These are phyloP conservation scores for Quercus suber DNA, from an alignment of 306 rosid genomes.

Conservation along the genomic window DNA sequence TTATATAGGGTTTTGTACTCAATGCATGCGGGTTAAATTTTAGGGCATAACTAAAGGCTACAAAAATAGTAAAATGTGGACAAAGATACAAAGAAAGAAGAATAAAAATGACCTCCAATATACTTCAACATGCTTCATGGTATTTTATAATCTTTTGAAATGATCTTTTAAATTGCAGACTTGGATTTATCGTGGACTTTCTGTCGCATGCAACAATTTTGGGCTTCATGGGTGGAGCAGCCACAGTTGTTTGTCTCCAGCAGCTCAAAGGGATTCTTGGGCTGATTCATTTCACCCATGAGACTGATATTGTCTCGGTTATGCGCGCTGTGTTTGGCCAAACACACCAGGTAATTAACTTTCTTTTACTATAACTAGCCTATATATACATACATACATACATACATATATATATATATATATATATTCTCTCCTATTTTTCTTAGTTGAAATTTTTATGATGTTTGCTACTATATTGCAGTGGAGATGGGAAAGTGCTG, in stretches of 20 bases:
- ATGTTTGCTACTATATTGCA: background rate
- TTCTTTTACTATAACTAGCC: background rate
- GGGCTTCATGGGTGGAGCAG: slow-evolving; percentile 99
- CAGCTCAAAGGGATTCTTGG: slow-evolving; percentile 86
- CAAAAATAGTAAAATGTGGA: background rate
- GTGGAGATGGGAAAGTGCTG: slow-evolving; percentile 62
- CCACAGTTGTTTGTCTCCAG: slow-evolving; percentile 81
- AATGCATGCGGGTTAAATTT: background rate
- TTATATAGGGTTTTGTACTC: background rate
- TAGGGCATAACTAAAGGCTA: background rate
- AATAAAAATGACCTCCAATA: no score
- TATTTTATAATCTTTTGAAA: background rate
- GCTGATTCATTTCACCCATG: slow-evolving; percentile 67
- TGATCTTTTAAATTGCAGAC: slow-evolving; percentile 32
- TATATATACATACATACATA: no score
- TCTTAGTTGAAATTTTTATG: background rate
- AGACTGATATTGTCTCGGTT: slow-evolving; percentile 68
- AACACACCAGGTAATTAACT: slow-evolving; percentile 50
- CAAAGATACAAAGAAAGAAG: background rate
- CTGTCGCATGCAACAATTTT: slow-evolving; percentile 90
- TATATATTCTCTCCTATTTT: background rate
- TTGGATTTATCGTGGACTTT: slow-evolving; percentile 92
- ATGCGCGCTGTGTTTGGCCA: slow-evolving; percentile 79
- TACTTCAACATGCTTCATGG: no score
- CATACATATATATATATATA: no score